Evolutionary conservation across 345 rosid genomes (phyloP), one percentile per base, ranked within the genome.

Genomic region (Diplotaxis tenuifolia): DNA sequence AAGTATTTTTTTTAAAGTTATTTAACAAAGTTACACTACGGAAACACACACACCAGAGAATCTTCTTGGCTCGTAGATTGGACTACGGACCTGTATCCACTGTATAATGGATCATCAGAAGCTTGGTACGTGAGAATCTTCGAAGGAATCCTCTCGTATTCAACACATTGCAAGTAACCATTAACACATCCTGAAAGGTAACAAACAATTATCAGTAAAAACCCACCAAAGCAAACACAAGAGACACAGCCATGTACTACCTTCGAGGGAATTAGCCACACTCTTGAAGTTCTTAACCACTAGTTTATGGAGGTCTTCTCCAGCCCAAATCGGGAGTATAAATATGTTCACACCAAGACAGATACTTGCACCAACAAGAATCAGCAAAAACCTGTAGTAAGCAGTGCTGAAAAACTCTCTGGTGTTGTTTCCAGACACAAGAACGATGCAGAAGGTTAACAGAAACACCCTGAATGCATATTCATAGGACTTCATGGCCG

Each of bases 1-100:
- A 42, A 15, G 10, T n/a, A n/a, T 55, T 62, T 20, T 40, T 25
- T 40, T 62, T 28, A 0, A 62, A 38, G 8, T 29, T 69, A 28
- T 40, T 5, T 29, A 68, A 62, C 36, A 67, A 54, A 29, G 34
- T 10, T 15, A 18, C 25, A 7, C 10, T 1, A 56, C 7, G 2
- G 60, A 62, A 65, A 45, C n/a, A n/a, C n/a, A 25, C 12, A 36
- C 76, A 89, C 98, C 86, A 93, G 82, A 45, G 98, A 65, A 25
- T 93, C 96, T 80, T 90, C 98, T 82, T 90, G 92, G 84, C 88
- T 85, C 15, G 86, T 73, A 63, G 98, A 90, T 73, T 93, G 96
- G 12, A 93, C 93, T 10, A 80, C 98, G 3, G 96, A 81, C 80
- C 96, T 81, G 68, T 90, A 93, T 38, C 96, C 96, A 78, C 84